phyloP scores from a whole-genome alignment of 2,329 filamentous ascomycete genomes.

The Cadophora luteo-olivacea region DNA sequence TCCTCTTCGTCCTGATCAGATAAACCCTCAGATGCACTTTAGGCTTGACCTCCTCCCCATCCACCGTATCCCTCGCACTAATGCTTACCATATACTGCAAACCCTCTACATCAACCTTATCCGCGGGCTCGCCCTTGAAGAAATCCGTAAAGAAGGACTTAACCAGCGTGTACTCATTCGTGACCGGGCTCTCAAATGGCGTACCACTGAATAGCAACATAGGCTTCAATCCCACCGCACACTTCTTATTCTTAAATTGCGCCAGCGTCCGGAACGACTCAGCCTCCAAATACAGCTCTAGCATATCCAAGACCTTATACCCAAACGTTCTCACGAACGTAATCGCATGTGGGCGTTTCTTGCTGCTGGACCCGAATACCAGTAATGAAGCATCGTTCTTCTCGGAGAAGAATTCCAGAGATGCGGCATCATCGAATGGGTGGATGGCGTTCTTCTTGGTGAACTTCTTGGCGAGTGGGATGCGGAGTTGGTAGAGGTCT shows the following conservation, averaged over 20 bases:
- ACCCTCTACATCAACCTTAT: conserved; percentile 92
- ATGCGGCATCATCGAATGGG: conserved; percentile 89
- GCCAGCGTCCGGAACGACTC: conserved; percentile 72
- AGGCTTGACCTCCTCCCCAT: conserved; percentile 57
- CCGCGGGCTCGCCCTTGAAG: conserved; percentile 80
- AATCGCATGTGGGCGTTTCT: conserved; percentile 93
- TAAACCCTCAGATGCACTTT: conserved; percentile 78
- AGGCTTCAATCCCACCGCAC: conserved; percentile 83
- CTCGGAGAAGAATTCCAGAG: conserved; percentile 91
- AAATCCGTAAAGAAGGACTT: conserved; percentile 90
- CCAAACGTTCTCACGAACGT: conserved; percentile 84
- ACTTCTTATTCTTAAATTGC: conserved; percentile 79
- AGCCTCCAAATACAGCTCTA: conserved; percentile 84
- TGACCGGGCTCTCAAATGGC: conserved; percentile 81
- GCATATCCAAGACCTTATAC: conserved; percentile 91
- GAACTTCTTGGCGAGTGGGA: conserved; percentile 87
- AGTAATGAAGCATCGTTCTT: conserved; percentile 94
- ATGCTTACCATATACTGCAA: conserved; percentile 90
- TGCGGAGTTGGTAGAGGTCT: conserved; percentile 84
- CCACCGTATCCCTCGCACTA: conserved; percentile 69
- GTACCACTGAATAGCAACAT: conserved; percentile 91
- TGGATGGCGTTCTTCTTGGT: conserved; percentile 96
- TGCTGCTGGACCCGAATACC: conserved; percentile 83
- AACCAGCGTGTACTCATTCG: conserved; percentile 81
- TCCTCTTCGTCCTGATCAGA: conserved; percentile 83